These are phyloP conservation scores for Schizonepeta tenuifolia DNA, from an alignment of 257 asterid genomes.

Conservation along the genomic window DNA sequence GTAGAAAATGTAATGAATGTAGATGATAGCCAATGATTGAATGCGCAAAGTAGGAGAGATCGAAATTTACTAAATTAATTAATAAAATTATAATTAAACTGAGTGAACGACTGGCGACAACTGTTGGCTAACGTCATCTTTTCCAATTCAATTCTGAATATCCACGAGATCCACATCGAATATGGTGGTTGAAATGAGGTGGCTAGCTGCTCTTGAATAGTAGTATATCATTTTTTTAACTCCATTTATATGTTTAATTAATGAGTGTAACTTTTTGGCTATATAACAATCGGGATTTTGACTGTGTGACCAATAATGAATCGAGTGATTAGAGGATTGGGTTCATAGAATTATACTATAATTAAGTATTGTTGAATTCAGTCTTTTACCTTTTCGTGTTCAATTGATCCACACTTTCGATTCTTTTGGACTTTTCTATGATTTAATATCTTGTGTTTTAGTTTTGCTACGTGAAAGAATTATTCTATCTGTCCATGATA, in stretches of 20 bases:
- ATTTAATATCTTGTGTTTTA: too few relatives aligned
- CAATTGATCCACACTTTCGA: too few relatives aligned
- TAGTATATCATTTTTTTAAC: slow-evolving; percentile 4
- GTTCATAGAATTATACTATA: not conserved
- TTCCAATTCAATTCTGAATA: slow-evolving; percentile 14
- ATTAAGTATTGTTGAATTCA: too few relatives aligned
- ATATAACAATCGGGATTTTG: not conserved
- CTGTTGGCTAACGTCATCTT: slow-evolving; percentile 66
- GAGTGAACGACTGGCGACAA: slow-evolving; percentile 62
- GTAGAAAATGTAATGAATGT: not conserved
- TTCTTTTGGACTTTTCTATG: too few relatives aligned
- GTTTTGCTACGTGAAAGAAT: too few relatives aligned
- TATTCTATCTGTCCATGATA: too few relatives aligned
- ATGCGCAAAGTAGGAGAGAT: slow-evolving; percentile 16
- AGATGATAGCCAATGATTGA: slow-evolving; percentile 39
- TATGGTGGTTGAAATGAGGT: slow-evolving; percentile 68
- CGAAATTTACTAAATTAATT: slow-evolving; percentile 24
- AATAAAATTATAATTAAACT: too few relatives aligned
- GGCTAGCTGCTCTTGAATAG: slow-evolving; percentile 4
- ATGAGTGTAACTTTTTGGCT: not conserved
- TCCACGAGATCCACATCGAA: slow-evolving; percentile 61
- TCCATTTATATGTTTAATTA: not conserved
- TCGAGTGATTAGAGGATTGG: slow-evolving; percentile 22
- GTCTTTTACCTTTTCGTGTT: too few relatives aligned
- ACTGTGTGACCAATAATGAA: slow-evolving; percentile 11